Evolutionary conservation across 176 grass and related monocot species (phyloP).

Genomic region (Raddia guianensis): DNA sequence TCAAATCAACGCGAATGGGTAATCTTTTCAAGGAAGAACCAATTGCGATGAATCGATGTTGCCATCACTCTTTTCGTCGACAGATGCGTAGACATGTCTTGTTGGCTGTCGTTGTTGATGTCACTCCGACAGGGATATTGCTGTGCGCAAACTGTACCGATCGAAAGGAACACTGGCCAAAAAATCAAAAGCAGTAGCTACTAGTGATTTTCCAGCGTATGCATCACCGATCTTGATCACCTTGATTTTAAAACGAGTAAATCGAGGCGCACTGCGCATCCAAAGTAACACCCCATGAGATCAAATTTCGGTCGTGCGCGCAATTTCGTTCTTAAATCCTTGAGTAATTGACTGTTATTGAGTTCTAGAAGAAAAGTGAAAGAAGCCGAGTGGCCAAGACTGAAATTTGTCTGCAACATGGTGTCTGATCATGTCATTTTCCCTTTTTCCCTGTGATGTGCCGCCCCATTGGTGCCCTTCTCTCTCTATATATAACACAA

Average conservation of each 20-base stretch:
- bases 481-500: neutral
- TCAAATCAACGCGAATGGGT: neutral
- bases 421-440: neutral
- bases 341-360: neutral
- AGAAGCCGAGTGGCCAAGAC: too few relatives aligned
- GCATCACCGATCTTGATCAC: neutral
- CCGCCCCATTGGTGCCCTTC: neutral
- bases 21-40: neutral
- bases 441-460: neutral
- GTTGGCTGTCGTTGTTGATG: conserved; percentile 24
- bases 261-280: neutral
- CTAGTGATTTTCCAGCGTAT: conserved; percentile 32
- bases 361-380: too few relatives aligned
- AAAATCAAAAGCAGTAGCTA: too few relatives aligned
- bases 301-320: conserved; percentile 14
- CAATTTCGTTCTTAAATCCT: neutral
- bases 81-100: neutral
- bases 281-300: neutral
- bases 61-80: neutral
- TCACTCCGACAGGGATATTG: conserved; percentile 1
- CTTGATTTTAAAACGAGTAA: conserved; percentile 6
- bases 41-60: neutral
- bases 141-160: neutral
- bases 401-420: neutral
- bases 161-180: neutral